phyloP scores from a whole-genome alignment of 1,284 basidiomycete species.

The Ceratobasidium sp. region DNA sequence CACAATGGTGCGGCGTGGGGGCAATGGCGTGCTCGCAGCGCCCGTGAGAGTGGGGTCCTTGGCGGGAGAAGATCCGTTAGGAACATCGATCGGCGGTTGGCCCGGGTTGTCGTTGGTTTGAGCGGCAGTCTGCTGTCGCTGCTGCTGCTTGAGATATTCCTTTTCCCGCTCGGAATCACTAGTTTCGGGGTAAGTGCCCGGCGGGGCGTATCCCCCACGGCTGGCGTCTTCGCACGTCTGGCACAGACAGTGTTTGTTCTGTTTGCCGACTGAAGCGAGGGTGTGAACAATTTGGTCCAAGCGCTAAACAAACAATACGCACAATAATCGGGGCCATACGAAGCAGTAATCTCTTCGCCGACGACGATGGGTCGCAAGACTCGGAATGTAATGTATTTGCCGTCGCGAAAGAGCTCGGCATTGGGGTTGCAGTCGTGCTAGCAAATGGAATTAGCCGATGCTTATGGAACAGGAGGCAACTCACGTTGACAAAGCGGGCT shows the following conservation, averaged over 20 bases:
- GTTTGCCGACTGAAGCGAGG: slow-evolving; percentile 69
- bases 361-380: slow-evolving; percentile 77
- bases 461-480: slow-evolving; percentile 49
- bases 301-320: slow-evolving; percentile 49
- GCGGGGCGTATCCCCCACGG: slow-evolving; percentile 73
- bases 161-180: slow-evolving; percentile 39
- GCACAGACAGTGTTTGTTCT: slow-evolving; percentile 86
- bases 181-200: slow-evolving; percentile 51
- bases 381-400: slow-evolving; percentile 86
- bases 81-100: neutral
- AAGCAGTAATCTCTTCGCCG: slow-evolving; percentile 85
- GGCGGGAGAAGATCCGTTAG: neutral
- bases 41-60: slow-evolving; percentile 8
- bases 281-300: neutral
- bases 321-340: slow-evolving; percentile 85
- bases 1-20: slow-evolving; percentile 14
- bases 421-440: slow-evolving; percentile 93
- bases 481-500: slow-evolving; percentile 91
- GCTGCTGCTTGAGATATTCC: slow-evolving; percentile 23
- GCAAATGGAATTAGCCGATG: slow-evolving; percentile 29
- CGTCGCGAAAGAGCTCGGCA: slow-evolving; percentile 83
- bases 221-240: slow-evolving; percentile 82
- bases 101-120: neutral
- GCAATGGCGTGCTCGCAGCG: neutral
- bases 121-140: neutral